Conservation (phyloP, 2,329 filamentous ascomycete species). For the Colletotrichum orchidophilum region DNA sequence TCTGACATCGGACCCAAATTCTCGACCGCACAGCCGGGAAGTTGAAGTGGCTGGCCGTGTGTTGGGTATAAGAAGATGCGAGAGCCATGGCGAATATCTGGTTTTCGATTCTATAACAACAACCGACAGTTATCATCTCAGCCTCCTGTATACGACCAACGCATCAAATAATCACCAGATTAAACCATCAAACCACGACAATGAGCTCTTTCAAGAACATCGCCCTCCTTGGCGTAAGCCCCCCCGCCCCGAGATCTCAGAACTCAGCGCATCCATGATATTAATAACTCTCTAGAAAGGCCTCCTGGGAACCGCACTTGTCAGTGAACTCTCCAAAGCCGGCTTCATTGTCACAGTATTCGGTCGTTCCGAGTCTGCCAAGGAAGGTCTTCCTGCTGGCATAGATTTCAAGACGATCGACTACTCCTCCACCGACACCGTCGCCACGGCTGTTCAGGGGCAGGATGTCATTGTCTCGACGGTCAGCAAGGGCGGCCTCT, state of each 20-base stretch:
- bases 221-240: conserved; percentile 25
- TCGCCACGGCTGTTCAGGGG: conserved; percentile 58
- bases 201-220: conserved; percentile 24
- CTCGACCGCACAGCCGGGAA: not conserved
- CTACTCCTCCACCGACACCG: conserved; percentile 40
- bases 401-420: conserved; percentile 9
- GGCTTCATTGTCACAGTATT: conserved; percentile 64
- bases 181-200: not conserved
- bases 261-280: not conserved
- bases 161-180: too few relatives aligned
- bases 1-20: not conserved
- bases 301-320: conserved; percentile 50
- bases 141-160: too few relatives aligned
- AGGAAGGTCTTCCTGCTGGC: conserved; percentile 5
- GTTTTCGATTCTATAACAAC: not conserved
- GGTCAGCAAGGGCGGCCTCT: conserved; percentile 49
- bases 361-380: conserved; percentile 50
- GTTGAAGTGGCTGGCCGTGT: not conserved
- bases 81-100: not conserved
- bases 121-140: not conserved
- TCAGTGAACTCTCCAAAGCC: conserved; percentile 47
- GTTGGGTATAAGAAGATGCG: not conserved
- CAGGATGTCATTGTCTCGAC: conserved; percentile 68
- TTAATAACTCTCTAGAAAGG: conserved; percentile 42
- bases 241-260: rapidly evolving